Base-by-base conservation (phyloP, 192 early-diverging fungal species). In the Pilaira anomala region DNA sequence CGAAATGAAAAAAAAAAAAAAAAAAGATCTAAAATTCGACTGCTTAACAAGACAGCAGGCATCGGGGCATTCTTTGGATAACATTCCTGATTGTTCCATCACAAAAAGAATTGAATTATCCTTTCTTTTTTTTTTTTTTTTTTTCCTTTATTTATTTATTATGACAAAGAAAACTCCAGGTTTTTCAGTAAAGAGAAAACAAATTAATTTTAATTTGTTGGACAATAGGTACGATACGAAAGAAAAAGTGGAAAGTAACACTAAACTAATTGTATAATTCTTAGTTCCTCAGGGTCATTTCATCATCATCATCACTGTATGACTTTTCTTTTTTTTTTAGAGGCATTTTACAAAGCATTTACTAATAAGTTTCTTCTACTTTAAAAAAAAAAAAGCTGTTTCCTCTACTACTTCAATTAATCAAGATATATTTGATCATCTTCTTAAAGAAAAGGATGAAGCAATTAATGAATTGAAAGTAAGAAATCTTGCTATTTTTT, bases 181-280 rank as follows among this genome's bases (percentile, higher is more conserved):
- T 7, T 58, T 58, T 42, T 40, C 40, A 41, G 56, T 58, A 58
- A 58, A 58, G 36, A 41, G 56, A 58, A 58, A 58, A 24, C 56
- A 58, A 22, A 42, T 58, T 22, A 58, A 58, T 12, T 58, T 58
- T 58, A 42, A 42, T 58, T 12, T 58, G 36, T 6, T 58, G 40
- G 56, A 58, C 30, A 30, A 40, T 0, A 58, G 56, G 56, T 42
- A 58, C 14, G 7, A 51, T 51, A 26, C 16, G 25, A 13, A 50
- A 26, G 25, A 4, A 24, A 7, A 8, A 26, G 21, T 1, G 1
- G 19, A 21, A 50, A 0, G 49, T 50, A 46, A 46, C 19, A 50
- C 11, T 25, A 13, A 2, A 26, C 11, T 19, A 19, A 19, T 26
- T 50, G 13, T 18, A 42, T 26, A 40, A 29, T 22, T 57, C 33